Evolutionary conservation across 2,329 filamentous ascomycete species (phyloP), one percentile per base, ranked within the genome.

Genomic region (Ophiostoma ulmi): DNA sequence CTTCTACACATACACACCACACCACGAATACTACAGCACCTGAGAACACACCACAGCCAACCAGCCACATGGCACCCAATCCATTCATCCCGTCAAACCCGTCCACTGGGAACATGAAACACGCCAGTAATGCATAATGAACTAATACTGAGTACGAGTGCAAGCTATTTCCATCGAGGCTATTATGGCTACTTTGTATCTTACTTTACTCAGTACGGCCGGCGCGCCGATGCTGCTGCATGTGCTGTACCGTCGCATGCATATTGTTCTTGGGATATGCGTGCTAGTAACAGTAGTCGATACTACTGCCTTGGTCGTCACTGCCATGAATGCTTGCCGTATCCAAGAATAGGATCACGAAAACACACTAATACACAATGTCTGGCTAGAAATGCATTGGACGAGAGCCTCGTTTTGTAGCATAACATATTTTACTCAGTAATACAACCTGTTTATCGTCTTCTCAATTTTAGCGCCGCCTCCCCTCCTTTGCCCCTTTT

Each of bases 51-150:
- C 55, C 3, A 61, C 55, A 14, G 22, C 55, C 11, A 26, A 26
- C 55, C 58, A 63, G 26, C 26, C 58, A 35, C 58, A 35, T 17
- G 58, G 58, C 58, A 63, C n/a, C 58, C 22, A 48, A 20, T 48
- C 44, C 44, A 20, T 20, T 5, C 41, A 44, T 48, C 5, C 44
- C 44, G 44, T 13, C 41, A 20, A 48, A 3, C 26, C 26, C 26
- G 26, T 63, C 26, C 26, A 58, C 52, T 58, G 26, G 52, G 22
- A 26, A 58, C 52, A 13, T 63, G 58, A 63, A 63, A 63, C 58
- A 36, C 58, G 58, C 26, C 58, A 63, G 58, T 13, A 58, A 58
- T 14, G 52, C 52, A 26, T 26, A 26, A 58, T 58, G 8, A 58
- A 26, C 44, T 6, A n/a, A n/a, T n/a, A n/a, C n/a, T n/a, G n/a